Evolutionary conservation across 2,329 filamentous ascomycete genomes (phyloP).

Genomic region (Byssothecium circinans): DNA sequence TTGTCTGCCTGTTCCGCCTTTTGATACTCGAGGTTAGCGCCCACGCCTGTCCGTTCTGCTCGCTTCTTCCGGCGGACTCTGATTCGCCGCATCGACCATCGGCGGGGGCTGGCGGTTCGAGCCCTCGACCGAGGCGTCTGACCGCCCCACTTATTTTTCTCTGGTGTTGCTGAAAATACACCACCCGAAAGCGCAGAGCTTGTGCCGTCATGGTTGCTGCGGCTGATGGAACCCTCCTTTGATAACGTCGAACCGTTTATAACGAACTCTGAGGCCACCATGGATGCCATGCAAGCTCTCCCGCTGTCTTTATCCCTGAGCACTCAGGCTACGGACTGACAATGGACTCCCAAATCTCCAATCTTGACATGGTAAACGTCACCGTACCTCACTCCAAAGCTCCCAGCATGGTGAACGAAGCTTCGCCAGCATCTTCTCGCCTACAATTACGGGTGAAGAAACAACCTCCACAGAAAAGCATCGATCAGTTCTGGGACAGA

Average conservation of each 20-base stretch:
- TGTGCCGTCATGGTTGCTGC: conserved; percentile 29
- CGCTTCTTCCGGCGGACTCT: conserved; percentile 21
- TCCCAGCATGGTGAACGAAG: conserved; percentile 40
- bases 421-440: conserved; percentile 18
- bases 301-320: conserved; percentile 20
- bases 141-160: conserved; percentile 40
- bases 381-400: conserved; percentile 39
- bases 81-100: conserved; percentile 23
- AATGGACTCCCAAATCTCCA: conserved; percentile 42
- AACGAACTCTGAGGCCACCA: conserved; percentile 26
- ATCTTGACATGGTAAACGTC: conserved; percentile 42
- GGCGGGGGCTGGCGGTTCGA: conserved; percentile 35
- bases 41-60: conserved; percentile 10
- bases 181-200: conserved; percentile 18
- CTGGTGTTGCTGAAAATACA: conserved; percentile 37
- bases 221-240: conserved; percentile 29
- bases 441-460: conserved; percentile 45
- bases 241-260: conserved; percentile 22
- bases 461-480: conserved; percentile 64
- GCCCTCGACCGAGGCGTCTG: conserved; percentile 38
- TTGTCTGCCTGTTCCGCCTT: conserved; percentile 29
- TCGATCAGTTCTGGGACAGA: conserved; percentile 73
- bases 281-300: conserved; percentile 25
- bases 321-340: conserved; percentile 21
- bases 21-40: conserved; percentile 10